Percentiles rank a stretch among this genome's conserved stretches.
phyloP scores from a whole-genome alignment of 2,329 filamentous ascomycete species.

The Neonectria sp. region DNA sequence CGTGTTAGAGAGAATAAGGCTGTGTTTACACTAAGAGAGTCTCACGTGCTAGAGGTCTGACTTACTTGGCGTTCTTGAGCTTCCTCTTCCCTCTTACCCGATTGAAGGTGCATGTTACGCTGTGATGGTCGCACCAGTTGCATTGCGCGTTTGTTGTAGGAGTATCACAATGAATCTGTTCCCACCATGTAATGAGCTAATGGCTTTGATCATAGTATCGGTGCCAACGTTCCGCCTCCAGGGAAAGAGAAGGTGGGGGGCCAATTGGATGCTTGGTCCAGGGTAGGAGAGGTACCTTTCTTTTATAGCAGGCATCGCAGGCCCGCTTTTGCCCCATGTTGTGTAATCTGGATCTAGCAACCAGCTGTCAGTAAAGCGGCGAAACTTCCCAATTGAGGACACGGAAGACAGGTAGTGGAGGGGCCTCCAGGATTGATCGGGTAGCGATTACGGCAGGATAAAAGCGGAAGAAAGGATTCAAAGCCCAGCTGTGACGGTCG shows the following conservation, averaged over 20 bases:
- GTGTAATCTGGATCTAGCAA: conserved; percentile 10
- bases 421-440: not conserved
- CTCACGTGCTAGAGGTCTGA: conserved; percentile 10
- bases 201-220: conserved; percentile 7
- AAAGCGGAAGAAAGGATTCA: conserved; percentile 11
- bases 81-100: conserved; percentile 43
- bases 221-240: conserved; percentile 5
- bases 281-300: conserved; percentile 24
- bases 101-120: conserved; percentile 37
- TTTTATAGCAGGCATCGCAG: conserved; percentile 29
- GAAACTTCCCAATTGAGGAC: conserved; percentile 7
- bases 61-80: conserved; percentile 35
- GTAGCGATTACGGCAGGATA: conserved; percentile 8
- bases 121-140: conserved; percentile 29
- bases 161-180: conserved; percentile 28
- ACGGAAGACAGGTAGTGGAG: conserved; percentile 2
- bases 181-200: conserved; percentile 2
- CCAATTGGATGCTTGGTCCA: conserved; percentile 11
- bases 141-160: conserved; percentile 16
- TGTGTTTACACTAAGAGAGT: not conserved
- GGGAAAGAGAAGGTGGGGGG: conserved; percentile 2
- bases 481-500: conserved; percentile 7
- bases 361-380: conserved; percentile 9
- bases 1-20: conserved; percentile 15
- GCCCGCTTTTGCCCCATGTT: conserved; percentile 27